Base-by-base conservation (phyloP, 331 rosid species). In the Phaseolus coccineus region DNA sequence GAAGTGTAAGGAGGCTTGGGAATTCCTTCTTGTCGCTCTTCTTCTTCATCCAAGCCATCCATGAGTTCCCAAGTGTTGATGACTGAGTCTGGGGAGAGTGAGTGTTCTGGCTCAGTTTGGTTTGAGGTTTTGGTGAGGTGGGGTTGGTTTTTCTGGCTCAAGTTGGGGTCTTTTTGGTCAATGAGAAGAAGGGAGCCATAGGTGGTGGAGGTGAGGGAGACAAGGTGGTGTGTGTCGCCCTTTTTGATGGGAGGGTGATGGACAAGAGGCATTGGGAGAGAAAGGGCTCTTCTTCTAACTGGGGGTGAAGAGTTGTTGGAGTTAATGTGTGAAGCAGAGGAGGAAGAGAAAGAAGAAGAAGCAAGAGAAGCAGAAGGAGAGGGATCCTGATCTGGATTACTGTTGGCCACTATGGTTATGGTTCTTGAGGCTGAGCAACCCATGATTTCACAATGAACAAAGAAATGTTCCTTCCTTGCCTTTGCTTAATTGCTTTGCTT, bases 11-110 rank as follows among this genome's bases (percentile, higher is more conserved):
- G 74, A 69, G 59, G 74, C 59, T 69, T 69, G 61, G 16, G 4
- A 12, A 30, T 13, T 46, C 37, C 39, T 47, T 72, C 76, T 40
- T 91, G 4, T 11, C 13, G 35, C 39, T 64, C 13, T 4, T 67
- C 33, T 66, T 80, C 86, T 62, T 90, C 97, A 48, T 91, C 87
- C 24, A 94, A 91, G 50, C 93, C 98, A 84, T 91, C 87, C 98
- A 94, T 92, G 82, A 94, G 97, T 73, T 94, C 98, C 97, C 98
- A 94, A 27, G 96, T 90, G 87, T 94, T 94, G 85, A 94, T 89
- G 42, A 94, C 98, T 11, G 98, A 92, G 82, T 91, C 96, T 0
- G 97, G 97, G 37, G 97, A 92, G 61, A 88, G 73, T 7, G 92
- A 69, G 28, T 51, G 83, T 14, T 86, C 87, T 77, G 74, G 8